Conservation (phyloP, 192 early-diverging fungal species). For the Spizellomyces sp. region DNA sequence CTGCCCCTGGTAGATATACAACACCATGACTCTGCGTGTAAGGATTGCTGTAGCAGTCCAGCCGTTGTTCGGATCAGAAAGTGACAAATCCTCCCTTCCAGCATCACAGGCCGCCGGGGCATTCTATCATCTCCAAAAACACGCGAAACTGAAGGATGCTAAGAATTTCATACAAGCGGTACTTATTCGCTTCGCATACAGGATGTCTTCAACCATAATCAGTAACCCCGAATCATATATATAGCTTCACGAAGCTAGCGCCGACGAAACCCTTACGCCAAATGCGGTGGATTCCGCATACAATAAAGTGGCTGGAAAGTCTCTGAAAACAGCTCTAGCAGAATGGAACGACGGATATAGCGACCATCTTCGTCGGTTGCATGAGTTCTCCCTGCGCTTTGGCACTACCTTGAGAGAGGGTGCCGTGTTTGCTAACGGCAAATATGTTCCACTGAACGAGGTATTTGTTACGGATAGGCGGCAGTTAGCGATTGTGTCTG, state of each 20-base stretch:
- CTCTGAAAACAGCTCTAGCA: too few species aligned
- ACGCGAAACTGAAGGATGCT: neutral
- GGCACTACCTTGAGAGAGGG: slow-evolving; percentile 33
- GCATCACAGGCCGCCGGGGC: slow-evolving; percentile 12
- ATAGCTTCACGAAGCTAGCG: neutral
- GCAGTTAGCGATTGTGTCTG: too few species aligned
- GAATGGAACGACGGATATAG: too few species aligned
- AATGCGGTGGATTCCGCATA: too few species aligned
- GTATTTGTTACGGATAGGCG: slow-evolving; percentile 7
- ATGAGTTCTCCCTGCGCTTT: neutral
- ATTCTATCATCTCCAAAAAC: slow-evolving; percentile 6
- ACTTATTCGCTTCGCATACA: too few species aligned
- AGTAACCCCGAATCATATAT: too few species aligned
- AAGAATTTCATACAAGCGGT: slow-evolving; percentile 12
- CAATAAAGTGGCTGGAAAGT: too few species aligned
- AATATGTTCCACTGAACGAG: slow-evolving; percentile 57
- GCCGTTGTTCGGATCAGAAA: too few species aligned
- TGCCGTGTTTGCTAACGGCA: slow-evolving; percentile 80
- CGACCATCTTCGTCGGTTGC: too few species aligned
- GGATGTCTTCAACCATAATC: too few species aligned
- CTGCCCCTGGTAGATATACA: slow-evolving; percentile 60
- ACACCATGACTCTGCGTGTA: slow-evolving; percentile 1
- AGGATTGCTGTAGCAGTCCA: too few species aligned
- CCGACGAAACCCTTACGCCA: neutral
- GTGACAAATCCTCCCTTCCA: neutral